Evolutionary conservation across 2,329 filamentous ascomycete species (phyloP).

Genomic region (Trichoderma gracile): DNA sequence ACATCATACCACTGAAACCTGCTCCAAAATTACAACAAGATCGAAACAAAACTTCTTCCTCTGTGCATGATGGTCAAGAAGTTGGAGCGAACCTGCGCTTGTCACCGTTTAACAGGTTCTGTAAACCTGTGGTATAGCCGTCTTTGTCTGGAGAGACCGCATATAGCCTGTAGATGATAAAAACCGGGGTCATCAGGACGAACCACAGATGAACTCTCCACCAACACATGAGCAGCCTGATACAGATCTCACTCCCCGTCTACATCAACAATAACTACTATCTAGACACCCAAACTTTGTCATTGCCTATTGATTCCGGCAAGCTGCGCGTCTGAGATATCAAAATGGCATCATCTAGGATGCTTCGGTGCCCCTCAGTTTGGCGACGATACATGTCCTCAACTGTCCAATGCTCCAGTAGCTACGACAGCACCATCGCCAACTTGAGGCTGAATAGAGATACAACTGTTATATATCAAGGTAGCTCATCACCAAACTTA

Average conservation of each 20-base stretch:
- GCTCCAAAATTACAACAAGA: no score
- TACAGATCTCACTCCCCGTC: no score
- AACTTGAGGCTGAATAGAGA: slow-evolving; percentile 35
- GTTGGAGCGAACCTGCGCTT: background rate
- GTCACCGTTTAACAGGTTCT: accelerated
- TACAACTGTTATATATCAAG: slow-evolving; percentile 43
- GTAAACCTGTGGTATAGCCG: background rate
- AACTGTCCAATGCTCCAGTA: slow-evolving; percentile 28
- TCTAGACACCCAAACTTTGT: no score
- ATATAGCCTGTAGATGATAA: background rate
- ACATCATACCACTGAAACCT: no score
- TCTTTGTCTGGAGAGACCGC: background rate
- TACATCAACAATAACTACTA: background rate
- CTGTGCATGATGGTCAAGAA: no score
- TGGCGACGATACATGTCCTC: slow-evolving; percentile 27
- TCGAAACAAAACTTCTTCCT: no score
- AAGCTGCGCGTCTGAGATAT: no score
- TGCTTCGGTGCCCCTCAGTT: background rate
- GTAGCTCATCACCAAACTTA: slow-evolving; percentile 19
- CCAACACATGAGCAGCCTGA: no score
- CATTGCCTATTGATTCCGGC: no score
- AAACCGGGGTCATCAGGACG: background rate
- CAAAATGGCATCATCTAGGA: background rate
- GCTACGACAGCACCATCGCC: slow-evolving; percentile 35
- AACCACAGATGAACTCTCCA: background rate